Percentiles rank a stretch among this genome's conserved stretches.
Conservation (phyloP, 257 asterid genomes). For the Solanum dulcamara region DNA sequence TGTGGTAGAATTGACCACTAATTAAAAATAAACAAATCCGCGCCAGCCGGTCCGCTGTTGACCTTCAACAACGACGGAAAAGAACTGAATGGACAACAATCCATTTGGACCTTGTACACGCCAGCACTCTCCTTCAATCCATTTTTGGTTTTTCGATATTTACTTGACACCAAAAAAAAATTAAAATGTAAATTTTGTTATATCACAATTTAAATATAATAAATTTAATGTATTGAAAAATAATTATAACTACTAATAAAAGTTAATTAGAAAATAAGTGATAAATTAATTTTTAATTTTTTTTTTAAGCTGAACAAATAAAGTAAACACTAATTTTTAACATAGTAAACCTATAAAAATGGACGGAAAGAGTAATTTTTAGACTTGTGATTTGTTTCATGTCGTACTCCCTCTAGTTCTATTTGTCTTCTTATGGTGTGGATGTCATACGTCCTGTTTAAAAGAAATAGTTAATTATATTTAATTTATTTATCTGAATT, state of each 20-base stretch:
- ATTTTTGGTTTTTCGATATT: no score
- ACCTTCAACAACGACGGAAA: not conserved
- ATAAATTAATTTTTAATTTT: no score
- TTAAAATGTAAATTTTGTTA: no score
- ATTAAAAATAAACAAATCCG: not conserved
- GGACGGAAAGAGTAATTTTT: not conserved
- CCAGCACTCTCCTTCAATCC: no score
- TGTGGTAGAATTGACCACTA: not conserved
- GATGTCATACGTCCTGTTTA: not conserved
- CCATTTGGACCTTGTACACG: not conserved
- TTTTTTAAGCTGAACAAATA: not conserved
- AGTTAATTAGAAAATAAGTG: no score
- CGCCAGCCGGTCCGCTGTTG: not conserved
- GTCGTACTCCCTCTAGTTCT: not conserved
- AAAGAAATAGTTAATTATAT: not conserved
- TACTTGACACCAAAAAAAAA: no score
- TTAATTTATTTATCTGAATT: not conserved
- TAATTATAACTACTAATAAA: no score
- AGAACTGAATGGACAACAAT: not conserved
- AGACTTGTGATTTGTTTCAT: not conserved
- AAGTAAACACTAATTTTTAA: not conserved
- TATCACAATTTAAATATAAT: not conserved
- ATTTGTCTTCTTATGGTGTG: not conserved
- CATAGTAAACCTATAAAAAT: not conserved
- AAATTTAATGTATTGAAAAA: rapidly evolving